These are phyloP conservation scores for Phyllostachys edulis DNA, from an alignment of 176 grass and related monocot genomes.

Conservation along the genomic window DNA sequence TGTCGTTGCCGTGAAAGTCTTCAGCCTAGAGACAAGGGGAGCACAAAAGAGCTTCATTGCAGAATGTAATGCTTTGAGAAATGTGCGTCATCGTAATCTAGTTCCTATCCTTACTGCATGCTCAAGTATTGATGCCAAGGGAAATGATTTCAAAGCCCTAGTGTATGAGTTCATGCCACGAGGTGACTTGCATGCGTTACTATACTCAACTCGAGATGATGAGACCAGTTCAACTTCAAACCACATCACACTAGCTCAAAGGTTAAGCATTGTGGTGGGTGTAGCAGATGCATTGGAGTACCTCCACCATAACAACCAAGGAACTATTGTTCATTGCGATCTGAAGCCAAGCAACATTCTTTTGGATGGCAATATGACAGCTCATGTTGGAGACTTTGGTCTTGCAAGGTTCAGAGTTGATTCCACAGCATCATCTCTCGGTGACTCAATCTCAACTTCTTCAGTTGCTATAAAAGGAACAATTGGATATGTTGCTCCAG, in stretches of 20 bases:
- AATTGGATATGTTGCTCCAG: constrained; percentile 7
- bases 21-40: neutral
- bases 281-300: constrained; percentile 31
- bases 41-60: constrained; percentile 18
- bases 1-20: constrained; percentile 27
- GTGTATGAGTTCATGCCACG: constrained; percentile 31
- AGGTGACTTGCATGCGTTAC: neutral
- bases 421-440: neutral
- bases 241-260: constrained; percentile 10
- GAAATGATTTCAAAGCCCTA: constrained; percentile 44
- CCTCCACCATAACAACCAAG: neutral
- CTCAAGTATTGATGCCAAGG: constrained; percentile 7
- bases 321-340: neutral
- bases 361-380: neutral
- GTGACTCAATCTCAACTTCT: neutral
- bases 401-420: neutral
- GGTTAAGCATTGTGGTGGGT: constrained; percentile 21
- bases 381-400: neutral
- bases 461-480: neutral
- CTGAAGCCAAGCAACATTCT: neutral
- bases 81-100: constrained; percentile 37
- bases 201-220: neutral
- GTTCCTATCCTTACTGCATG: constrained; percentile 22
- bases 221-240: neutral
- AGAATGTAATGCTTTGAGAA: constrained; percentile 39